These are phyloP conservation scores for Bipolaris victoriae DNA, from an alignment of 2,329 filamentous ascomycete genomes.

Conservation along the genomic window DNA sequence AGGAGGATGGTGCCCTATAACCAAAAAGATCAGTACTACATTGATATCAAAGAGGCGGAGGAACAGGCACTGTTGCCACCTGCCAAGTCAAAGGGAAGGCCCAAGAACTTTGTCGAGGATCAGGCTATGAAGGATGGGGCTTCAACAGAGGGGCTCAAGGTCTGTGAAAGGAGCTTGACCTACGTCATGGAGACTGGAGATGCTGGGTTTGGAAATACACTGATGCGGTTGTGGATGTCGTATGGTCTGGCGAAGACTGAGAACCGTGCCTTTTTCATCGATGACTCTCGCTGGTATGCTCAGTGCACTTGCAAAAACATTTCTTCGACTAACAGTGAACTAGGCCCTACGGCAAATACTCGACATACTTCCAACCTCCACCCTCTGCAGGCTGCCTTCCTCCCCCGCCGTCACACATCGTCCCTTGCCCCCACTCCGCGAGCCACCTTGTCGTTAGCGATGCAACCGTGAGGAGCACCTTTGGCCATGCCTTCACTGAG, in stretches of 20 bases:
- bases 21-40: slow-evolving; percentile 68
- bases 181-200: slow-evolving; percentile 77
- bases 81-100: slow-evolving; percentile 48
- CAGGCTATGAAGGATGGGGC: slow-evolving; percentile 38
- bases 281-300: slow-evolving; percentile 74
- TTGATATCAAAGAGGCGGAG: slow-evolving; percentile 77
- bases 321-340: slow-evolving; percentile 21
- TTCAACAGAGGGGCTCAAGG: slow-evolving; percentile 48
- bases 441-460: slow-evolving; percentile 76
- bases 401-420: slow-evolving; percentile 74
- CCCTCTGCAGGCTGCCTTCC: slow-evolving; percentile 70
- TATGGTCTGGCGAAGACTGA: slow-evolving; percentile 80
- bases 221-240: slow-evolving; percentile 83
- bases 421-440: slow-evolving; percentile 79
- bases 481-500: slow-evolving; percentile 65
- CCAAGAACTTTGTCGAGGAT: slow-evolving; percentile 48
- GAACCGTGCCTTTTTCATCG: slow-evolving; percentile 78
- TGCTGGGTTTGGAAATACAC: slow-evolving; percentile 75
- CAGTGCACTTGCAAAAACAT: neutral
- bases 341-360: slow-evolving; percentile 76
- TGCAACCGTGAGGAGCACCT: slow-evolving; percentile 68
- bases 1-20: slow-evolving; percentile 60
- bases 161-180: slow-evolving; percentile 75
- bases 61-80: slow-evolving; percentile 65
- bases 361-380: slow-evolving; percentile 72